Evolutionary conservation across 805 yeast species (phyloP).

Genomic region (Diddensiella transvaalensis): DNA sequence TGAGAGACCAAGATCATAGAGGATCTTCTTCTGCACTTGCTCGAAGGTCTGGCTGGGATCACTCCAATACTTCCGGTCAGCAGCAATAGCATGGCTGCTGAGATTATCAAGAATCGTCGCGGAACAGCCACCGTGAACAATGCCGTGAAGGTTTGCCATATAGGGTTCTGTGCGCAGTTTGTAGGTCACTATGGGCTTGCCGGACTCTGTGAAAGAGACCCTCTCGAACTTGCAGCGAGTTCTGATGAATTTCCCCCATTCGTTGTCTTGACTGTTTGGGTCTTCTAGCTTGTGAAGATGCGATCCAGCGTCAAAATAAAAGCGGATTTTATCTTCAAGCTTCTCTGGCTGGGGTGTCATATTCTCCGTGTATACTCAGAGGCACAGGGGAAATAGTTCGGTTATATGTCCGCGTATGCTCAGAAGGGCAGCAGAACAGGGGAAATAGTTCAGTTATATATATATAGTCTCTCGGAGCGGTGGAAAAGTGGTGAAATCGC

Average conservation of each 20-base stretch:
- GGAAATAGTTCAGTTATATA: too few species aligned
- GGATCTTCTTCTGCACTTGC: conserved; percentile 13
- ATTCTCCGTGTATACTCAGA: background rate
- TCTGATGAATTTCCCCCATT: background rate
- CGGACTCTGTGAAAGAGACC: conserved; percentile 10
- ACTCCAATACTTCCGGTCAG: conserved; percentile 27
- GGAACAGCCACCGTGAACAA: conserved; percentile 35
- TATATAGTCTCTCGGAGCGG: too few species aligned
- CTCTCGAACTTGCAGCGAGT: background rate
- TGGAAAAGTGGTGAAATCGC: too few species aligned
- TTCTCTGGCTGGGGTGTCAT: background rate
- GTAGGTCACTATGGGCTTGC: conserved; percentile 21
- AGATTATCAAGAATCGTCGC: conserved; percentile 30
- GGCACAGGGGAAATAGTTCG: too few species aligned
- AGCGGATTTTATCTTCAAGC: background rate
- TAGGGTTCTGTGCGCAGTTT: conserved; percentile 19
- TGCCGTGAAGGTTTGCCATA: conserved; percentile 24
- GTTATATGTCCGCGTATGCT: too few species aligned
- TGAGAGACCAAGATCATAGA: conserved; percentile 27
- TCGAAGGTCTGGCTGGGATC: conserved; percentile 13
- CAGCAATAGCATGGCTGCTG: conserved; percentile 25
- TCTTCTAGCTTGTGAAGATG: background rate
- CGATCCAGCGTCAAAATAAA: background rate
- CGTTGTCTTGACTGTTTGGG: background rate
- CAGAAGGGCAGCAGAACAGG: too few species aligned